These are phyloP conservation scores for Bimuria novae-zelandiae DNA, from an alignment of 2,329 filamentous ascomycete genomes.

Conservation along the genomic window DNA sequence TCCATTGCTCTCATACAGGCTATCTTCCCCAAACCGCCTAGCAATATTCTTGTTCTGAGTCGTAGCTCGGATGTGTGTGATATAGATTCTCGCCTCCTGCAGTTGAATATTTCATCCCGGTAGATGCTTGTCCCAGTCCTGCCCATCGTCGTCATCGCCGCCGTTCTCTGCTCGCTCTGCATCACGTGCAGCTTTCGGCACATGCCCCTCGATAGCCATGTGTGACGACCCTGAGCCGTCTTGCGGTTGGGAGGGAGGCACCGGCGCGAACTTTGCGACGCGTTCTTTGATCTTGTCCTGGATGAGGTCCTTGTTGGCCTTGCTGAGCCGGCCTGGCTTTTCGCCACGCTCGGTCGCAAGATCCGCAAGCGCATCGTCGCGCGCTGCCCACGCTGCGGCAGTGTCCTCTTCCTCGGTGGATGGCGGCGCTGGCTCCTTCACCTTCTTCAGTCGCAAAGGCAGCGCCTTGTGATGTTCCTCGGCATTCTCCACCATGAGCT, in stretches of 20 bases:
- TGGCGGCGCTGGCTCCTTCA: constrained; percentile 6
- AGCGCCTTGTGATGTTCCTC: constrained; percentile 32
- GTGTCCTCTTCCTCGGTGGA: constrained; percentile 40
- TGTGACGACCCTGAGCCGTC: constrained; percentile 26
- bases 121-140: constrained; percentile 44
- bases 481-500: constrained; percentile 46
- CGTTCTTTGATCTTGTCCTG: constrained; percentile 39
- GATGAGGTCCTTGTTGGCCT: constrained; percentile 39
- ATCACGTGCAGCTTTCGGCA: constrained; percentile 28
- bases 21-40: no score
- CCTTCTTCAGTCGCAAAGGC: constrained; percentile 36
- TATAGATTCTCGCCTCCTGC: neutral
- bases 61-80: no score
- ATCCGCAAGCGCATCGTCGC: constrained; percentile 42
- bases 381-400: constrained; percentile 39
- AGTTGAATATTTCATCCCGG: constrained; percentile 24
- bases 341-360: constrained; percentile 53
- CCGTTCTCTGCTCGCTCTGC: constrained; percentile 15
- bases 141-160: constrained; percentile 27
- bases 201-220: constrained; percentile 46
- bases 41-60: no score
- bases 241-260: constrained; percentile 30
- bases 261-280: constrained; percentile 25
- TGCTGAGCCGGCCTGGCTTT: constrained; percentile 35
- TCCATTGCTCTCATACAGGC: neutral